Evolutionary conservation across 129 eudicot genomes (phyloP).

Genomic region (Artemisia tridentata): DNA sequence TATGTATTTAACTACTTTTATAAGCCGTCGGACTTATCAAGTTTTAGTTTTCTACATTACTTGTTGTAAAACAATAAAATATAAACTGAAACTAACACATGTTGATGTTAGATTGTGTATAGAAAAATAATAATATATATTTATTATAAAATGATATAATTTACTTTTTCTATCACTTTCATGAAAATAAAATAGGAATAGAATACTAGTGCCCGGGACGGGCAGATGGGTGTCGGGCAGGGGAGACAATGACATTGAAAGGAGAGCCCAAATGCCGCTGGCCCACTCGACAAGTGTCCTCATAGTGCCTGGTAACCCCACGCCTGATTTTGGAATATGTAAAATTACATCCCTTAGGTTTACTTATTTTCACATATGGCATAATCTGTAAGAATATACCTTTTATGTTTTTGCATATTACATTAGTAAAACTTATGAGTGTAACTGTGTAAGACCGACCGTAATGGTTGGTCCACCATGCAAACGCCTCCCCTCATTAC

Average conservation of each 20-base stretch:
- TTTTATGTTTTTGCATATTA: background rate
- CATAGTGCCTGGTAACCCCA: conserved; percentile 26
- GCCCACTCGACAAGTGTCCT: conserved; percentile 36
- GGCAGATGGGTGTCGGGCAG: conserved; percentile 38
- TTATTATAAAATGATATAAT: background rate
- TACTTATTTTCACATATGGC: background rate
- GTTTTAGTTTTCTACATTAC: too few relatives aligned
- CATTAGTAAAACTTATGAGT: too few relatives aligned
- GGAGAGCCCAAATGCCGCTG: conserved; percentile 32
- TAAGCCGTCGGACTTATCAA: too few relatives aligned
- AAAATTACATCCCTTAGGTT: background rate
- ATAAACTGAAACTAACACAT: too few relatives aligned
- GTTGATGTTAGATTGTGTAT: background rate
- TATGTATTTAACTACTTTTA: too few relatives aligned
- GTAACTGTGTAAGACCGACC: too few relatives aligned
- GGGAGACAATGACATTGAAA: conserved; percentile 41
- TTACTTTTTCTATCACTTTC: conserved; percentile 1
- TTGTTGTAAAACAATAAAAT: too few relatives aligned
- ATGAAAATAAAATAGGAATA: background rate
- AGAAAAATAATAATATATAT: background rate
- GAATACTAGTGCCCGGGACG: conserved; percentile 24
- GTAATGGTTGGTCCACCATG: too few relatives aligned
- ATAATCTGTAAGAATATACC: background rate
- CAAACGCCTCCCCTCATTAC: too few relatives aligned
- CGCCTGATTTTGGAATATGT: background rate